Conservation (phyloP, 805 yeast genomes). For the Saturnispora hagleri region DNA sequence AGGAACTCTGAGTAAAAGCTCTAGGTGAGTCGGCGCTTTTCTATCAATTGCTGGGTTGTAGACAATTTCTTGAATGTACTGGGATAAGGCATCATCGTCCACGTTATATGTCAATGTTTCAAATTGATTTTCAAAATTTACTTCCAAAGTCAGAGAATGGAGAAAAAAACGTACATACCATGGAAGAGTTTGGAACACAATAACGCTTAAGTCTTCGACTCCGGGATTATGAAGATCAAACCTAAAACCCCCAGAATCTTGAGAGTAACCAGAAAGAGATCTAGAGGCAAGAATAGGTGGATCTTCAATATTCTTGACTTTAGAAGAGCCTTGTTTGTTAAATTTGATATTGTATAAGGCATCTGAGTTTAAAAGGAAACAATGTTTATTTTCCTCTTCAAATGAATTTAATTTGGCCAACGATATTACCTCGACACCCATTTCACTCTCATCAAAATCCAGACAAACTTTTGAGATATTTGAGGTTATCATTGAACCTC, state of each 20-base stretch:
- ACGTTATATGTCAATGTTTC: conserved; percentile 14
- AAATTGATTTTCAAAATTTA: conserved; percentile 14
- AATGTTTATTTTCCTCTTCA: conserved; percentile 11
- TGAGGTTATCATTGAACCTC: conserved; percentile 51
- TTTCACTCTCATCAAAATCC: conserved; percentile 31
- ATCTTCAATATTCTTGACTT: conserved; percentile 29
- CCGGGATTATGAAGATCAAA: conserved; percentile 67
- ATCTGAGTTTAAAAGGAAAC: conserved; percentile 19
- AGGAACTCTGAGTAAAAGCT: conserved; percentile 57
- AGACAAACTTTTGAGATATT: conserved; percentile 36
- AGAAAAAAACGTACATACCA: conserved; percentile 87
- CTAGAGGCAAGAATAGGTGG: conserved; percentile 74
- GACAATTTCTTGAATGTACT: conserved; percentile 41
- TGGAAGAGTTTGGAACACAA: conserved; percentile 76
- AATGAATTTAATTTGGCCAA: conserved; percentile 1
- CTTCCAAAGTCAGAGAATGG: conserved; percentile 47
- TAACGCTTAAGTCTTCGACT: conserved; percentile 35
- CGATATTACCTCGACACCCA: conserved; percentile 30
- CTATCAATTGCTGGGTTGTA: conserved; percentile 79
- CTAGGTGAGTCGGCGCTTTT: conserved; percentile 73
- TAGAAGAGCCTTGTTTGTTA: conserved; percentile 36
- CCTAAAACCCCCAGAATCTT: conserved; percentile 84
- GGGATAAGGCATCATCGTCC: conserved; percentile 23
- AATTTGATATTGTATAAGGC: conserved; percentile 31
- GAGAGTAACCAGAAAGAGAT: conserved; percentile 85